Evolutionary conservation across 202 grass and related monocot species (phyloP).

Genomic region (Panicum virgatum): DNA sequence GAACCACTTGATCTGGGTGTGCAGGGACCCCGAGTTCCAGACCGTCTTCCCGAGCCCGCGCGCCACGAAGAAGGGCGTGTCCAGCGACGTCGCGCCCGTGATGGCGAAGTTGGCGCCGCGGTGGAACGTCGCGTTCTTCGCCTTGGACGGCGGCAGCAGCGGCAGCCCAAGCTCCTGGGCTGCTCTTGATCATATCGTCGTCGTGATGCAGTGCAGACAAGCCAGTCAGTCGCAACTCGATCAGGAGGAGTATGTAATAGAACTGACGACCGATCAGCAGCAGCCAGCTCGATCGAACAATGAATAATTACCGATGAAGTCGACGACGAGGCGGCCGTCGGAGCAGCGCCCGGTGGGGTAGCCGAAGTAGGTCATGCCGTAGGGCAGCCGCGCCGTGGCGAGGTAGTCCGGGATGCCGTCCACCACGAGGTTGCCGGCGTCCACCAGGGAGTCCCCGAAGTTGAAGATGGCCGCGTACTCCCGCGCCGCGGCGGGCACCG

Average conservation of each 20-base stretch:
- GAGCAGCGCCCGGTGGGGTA: constrained; percentile 80
- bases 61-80: constrained; percentile 54
- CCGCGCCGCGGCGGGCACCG: constrained; percentile 9
- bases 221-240: background rate
- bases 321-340: constrained; percentile 78
- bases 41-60: constrained; percentile 49
- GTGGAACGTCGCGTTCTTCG: constrained; percentile 60
- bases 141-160: constrained; percentile 75
- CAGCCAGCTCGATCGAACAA: no score
- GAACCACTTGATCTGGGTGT: constrained; percentile 74
- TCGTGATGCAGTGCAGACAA: no score
- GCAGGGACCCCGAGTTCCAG: constrained; percentile 71
- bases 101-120: constrained; percentile 82
- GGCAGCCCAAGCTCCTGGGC: constrained; percentile 74
- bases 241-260: no score
- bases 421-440: constrained; percentile 68
- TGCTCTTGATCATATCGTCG: no score
- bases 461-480: constrained; percentile 86
- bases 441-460: constrained; percentile 82
- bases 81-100: constrained; percentile 67
- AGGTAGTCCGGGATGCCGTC: constrained; percentile 64
- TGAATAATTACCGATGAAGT: constrained; percentile 70
- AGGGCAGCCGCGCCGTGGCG: constrained; percentile 53
- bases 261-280: background rate
- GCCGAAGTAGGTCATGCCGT: constrained; percentile 84